Base-by-base conservation (phyloP, 176 grass and related monocot genomes). In the Aegilops longissima region DNA sequence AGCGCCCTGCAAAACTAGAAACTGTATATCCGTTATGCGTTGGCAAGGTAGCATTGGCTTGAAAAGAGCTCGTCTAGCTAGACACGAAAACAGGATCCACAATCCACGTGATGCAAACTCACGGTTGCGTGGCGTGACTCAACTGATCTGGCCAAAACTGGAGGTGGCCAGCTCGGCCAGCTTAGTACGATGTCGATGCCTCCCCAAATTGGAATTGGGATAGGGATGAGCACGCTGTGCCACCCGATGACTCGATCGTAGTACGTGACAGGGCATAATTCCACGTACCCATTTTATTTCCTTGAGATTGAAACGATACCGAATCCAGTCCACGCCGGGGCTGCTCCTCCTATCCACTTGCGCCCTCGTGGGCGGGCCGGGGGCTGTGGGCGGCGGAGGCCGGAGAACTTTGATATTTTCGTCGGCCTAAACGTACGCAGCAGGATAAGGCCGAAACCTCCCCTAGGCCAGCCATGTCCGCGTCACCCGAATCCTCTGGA, bases 401-500 rank as follows among this genome's bases (percentile, higher is more conserved):
- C 40, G 12, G 23, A 74, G n/a, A 9, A 47, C 9, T 24, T 72
- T 11, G 10, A 40, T 12, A n/a, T 72, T 25, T 44, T 74, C 27
- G 23, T 59, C 6, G 25, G 12, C 63, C 30, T 49, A 49, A 59
- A 27, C 44, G 20, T 54, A 78, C 62, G 80, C 9, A 9, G 65
- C 14, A 66, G 29, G 73, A 88, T 88, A 88, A 81, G 70, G 23
- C 77, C 81, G 24, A 56, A 44, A 39, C 31, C 12, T 5, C 72
- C 52, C n/a, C 52, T n/a, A 20, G 54, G 54, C 18, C 34, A 47
- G 44, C 44, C 44, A 33, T 2, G 62, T 81, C 90, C 86, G 84
- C 81, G 71, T 91, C 86, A 58, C 39, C 42, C 18, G 86, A 88
- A 72, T 44, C 17, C 51, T 91, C 82, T 62, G 40, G 86, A 91